Evolutionary conservation across 2,329 filamentous ascomycete species (phyloP).

Genomic region (Botrytis deweyae): DNA sequence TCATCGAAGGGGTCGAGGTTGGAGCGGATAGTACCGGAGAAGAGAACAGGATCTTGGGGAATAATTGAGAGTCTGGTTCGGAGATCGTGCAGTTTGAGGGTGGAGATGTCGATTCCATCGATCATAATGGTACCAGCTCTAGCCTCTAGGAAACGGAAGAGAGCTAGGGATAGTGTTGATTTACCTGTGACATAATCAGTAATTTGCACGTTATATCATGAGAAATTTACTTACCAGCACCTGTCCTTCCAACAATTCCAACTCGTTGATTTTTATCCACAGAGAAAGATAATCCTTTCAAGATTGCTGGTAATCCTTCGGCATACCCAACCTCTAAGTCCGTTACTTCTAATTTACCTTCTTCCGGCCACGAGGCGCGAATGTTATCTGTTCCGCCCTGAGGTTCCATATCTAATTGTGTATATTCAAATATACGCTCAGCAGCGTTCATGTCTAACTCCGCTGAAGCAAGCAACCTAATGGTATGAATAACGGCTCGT

Average conservation of each 20-base stretch:
- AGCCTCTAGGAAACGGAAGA: constrained; percentile 33
- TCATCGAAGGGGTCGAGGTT: constrained; percentile 88
- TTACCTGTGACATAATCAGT: constrained; percentile 29
- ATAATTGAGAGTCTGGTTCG: constrained; percentile 38
- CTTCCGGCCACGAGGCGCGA: constrained; percentile 70
- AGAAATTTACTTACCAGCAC: constrained; percentile 32
- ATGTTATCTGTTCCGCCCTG: constrained; percentile 55
- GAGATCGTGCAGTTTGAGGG: constrained; percentile 36
- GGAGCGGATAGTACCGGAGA: constrained; percentile 79
- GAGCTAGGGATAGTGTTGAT: constrained; percentile 33
- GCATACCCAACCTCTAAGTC: constrained; percentile 73
- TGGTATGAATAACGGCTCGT: constrained; percentile 58
- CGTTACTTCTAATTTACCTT: constrained; percentile 69
- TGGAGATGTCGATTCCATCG: constrained; percentile 38
- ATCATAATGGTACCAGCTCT: constrained; percentile 44
- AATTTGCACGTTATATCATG: constrained; percentile 20
- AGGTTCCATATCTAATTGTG: constrained; percentile 63
- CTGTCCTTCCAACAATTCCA: constrained; percentile 36
- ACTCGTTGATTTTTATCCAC: constrained; percentile 58
- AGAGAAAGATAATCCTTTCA: constrained; percentile 65
- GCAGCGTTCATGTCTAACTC: constrained; percentile 77
- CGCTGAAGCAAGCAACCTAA: constrained; percentile 64
- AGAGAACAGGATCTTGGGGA: constrained; percentile 70
- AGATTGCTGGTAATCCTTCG: constrained; percentile 64
- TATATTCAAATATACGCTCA: constrained; percentile 73